Evolutionary conservation across 2,329 filamentous ascomycete genomes (phyloP).

Genomic region (Stachybotrys chartarum): DNA sequence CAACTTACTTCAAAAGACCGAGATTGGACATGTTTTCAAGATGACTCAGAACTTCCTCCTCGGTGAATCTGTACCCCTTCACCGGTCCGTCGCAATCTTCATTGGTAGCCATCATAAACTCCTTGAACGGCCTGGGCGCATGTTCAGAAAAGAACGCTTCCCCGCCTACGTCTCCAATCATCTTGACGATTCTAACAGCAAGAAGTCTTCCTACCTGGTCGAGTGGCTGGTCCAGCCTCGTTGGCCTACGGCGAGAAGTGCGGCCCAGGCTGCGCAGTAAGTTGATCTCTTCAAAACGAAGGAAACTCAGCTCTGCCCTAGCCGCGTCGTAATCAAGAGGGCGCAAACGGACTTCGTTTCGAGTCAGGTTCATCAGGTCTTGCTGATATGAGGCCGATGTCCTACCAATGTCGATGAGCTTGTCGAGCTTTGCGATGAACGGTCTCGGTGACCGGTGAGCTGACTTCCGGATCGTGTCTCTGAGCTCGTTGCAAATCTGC

Average conservation of each 20-base stretch:
- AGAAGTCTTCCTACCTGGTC: slow-evolving; percentile 9
- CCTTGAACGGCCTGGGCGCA: slow-evolving; percentile 7
- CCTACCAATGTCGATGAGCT: neutral
- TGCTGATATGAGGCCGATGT: neutral
- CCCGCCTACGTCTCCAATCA: slow-evolving; percentile 12
- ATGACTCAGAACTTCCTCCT: slow-evolving; percentile 9
- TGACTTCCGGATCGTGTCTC: neutral
- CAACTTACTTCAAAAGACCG: slow-evolving; percentile 9
- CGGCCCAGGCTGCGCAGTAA: slow-evolving; percentile 8
- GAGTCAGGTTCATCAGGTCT: neutral
- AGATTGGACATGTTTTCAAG: slow-evolving; percentile 1
- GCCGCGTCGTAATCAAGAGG: slow-evolving; percentile 3
- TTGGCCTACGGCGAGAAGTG: slow-evolving; percentile 5
- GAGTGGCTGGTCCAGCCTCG: slow-evolving; percentile 1
- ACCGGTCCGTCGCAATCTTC: slow-evolving; percentile 9
- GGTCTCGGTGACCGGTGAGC: neutral
- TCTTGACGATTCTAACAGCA: slow-evolving; percentile 10
- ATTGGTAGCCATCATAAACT: slow-evolving; percentile 17
- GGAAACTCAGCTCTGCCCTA: neutral
- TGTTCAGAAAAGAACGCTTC: slow-evolving; percentile 9
- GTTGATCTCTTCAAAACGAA: neutral
- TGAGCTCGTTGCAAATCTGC: neutral
- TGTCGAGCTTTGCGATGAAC: neutral
- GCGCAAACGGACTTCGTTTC: slow-evolving; percentile 2
- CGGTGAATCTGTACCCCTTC: slow-evolving; percentile 14